A percentile compares a stretch with the other conserved stretches of the same genome.
phyloP scores from a whole-genome alignment of 129 eudicot genomes.

The Ambrosia artemisiifolia region DNA sequence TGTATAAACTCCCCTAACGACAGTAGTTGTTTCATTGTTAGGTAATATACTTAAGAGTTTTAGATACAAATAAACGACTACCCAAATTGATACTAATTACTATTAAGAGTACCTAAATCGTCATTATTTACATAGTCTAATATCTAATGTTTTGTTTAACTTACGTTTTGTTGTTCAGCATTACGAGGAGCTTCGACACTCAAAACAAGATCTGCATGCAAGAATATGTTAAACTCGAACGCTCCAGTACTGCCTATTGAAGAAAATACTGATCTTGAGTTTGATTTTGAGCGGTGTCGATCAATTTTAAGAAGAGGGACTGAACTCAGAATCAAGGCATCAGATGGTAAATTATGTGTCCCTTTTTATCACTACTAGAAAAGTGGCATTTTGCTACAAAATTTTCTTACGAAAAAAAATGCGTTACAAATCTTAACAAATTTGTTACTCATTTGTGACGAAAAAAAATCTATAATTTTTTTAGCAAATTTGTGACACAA shows the following conservation, averaged over 20 bases:
- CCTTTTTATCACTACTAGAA: no score
- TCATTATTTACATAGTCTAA: background rate
- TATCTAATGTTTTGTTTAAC: background rate
- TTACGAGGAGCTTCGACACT: conserved; percentile 83
- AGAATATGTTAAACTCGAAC: conserved; percentile 51
- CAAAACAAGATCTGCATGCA: conserved; percentile 63
- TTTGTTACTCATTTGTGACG: no score
- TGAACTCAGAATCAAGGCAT: conserved; percentile 46
- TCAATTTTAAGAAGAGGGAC: conserved; percentile 62
- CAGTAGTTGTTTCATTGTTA: background rate
- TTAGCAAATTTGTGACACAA: no score
- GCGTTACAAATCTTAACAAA: no score
- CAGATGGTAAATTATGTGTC: no score
- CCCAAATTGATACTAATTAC: background rate
- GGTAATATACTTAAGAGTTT: background rate
- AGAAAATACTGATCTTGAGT: conserved; percentile 43
- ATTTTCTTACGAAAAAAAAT: no score
- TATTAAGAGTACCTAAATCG: background rate
- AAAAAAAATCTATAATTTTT: no score
- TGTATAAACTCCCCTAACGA: background rate
- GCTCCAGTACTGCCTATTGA: conserved; percentile 72
- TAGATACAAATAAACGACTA: background rate
- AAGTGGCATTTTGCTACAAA: no score
- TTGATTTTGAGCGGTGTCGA: conserved; percentile 55
- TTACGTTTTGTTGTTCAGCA: conserved; percentile 39